Evolutionary conservation across 2,329 filamentous ascomycete species (phyloP), one percentile per base, ranked within the genome.

Genomic region (Pseudogymnoascus sp.): DNA sequence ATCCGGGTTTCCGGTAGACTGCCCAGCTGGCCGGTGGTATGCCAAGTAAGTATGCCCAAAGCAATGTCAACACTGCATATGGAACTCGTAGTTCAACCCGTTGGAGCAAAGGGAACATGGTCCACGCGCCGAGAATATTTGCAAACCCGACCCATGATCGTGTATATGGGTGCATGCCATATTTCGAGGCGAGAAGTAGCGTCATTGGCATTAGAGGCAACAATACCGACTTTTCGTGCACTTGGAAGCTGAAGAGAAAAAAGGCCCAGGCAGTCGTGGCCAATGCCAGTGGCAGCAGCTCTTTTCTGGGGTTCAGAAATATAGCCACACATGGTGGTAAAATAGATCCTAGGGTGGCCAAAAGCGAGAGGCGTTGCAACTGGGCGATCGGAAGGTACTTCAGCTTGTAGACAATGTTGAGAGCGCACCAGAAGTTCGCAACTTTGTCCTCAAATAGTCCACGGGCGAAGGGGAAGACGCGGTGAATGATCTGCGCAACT

Each of bases 381-480:
- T 91, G 74, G 6, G 83, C 81, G 2, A 85, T 76, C 0, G 90
- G 86, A 68, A 91, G 95, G 16, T 84, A 79, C 66, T 89, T 84
- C 38, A 99, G 84, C 77, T 99, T 99, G 77, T 96, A 81, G 63
- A 96, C 81, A 0, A 95, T 88, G 73, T 97, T 96, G 63, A 93
- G 81, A 4, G 92, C 88, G 73, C 95, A 99, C 95, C 95, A 99
- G 71, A 97, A 89, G 73, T 99, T 99, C 71, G 95, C 95, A 19
- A 99, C 96, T 76, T 99, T 99, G 79, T 97, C 95, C 77, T 99
- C 96, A 71, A 97, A 99, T 6, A 99, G 79, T 3, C 95, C 95
- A n/a, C 95, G 86, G 1, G 93, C 86, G 72, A 99, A 97, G 0
- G 96, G 95, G 71, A 99, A 97, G 64, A 97, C 84, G n/a, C 95